Base-by-base conservation (phyloP, 2,329 filamentous ascomycete genomes). In the Aspergillus uvarum region DNA sequence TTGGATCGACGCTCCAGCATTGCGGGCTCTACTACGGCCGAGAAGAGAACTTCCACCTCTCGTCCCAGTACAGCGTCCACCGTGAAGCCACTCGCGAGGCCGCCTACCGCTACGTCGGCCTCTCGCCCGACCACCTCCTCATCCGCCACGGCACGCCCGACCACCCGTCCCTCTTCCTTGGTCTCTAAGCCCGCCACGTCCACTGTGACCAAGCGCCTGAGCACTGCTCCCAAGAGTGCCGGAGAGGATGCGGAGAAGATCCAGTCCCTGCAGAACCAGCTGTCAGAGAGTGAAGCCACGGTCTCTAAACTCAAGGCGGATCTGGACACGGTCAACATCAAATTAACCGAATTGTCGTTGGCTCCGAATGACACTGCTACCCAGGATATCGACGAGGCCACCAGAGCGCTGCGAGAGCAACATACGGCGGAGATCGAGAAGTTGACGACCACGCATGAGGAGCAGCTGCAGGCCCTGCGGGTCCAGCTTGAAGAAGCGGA, bases 1-100 rank as follows among this genome's bases (percentile, higher is more conserved):
- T 47, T 73, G 29, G 75, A 79, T 54, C 73, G 77, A 22, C 72
- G 76, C 60, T 72, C 73, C 24, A 78, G 73, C 61, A 70, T 76
- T 32, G 72, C 72, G 31, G 71, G 74, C 22, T 71, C 77, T 5
- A 60, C 72, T n/a, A 61, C 65, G 5, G 59, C 71, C 5, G 74
- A 76, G 51, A 72, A 69, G 58, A 76, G 73, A 59, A 59, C 72
- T 44, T 55, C 70, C 3, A 47, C 58, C 3, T 32, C 62, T 10
- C 67, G 66, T 21, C 54, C 65, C 16, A 62, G 62, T 51, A 65
- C 72, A 10, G 62, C 63, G 26, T 66, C 71, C 21, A 70, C 70
- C 2, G 65, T 67, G 11, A 66, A 66, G 16, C 60, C 70, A 26
- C 64, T 67, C 16, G 68, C 68, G 42, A 65, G 70, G 49, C 68